Percentiles rank a stretch among this genome's conserved stretches.
Conservation (phyloP, 176 grass and related monocot species). For the Aegilops umbellulata region DNA sequence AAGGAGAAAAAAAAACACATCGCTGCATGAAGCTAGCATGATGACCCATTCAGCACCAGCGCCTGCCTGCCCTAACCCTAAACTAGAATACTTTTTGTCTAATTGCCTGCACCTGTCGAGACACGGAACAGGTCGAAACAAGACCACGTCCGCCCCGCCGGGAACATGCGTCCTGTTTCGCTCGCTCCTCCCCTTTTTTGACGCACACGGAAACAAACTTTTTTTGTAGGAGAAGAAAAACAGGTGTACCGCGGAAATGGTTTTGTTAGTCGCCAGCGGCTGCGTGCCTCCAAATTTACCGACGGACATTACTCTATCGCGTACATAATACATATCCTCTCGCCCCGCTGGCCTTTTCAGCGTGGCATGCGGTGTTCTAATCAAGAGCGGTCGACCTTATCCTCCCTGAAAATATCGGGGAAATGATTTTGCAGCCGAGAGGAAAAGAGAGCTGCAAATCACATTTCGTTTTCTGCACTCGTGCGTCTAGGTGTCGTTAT, state of each 20-base stretch:
- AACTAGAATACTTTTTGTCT: neutral
- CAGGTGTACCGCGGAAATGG: slow-evolving; percentile 16
- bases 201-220: neutral
- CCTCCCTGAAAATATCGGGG: neutral
- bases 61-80: neutral
- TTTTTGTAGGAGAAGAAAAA: neutral
- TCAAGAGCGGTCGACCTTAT: slow-evolving; percentile 21
- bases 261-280: slow-evolving; percentile 9
- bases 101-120: neutral
- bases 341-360: slow-evolving; percentile 9
- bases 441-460: neutral
- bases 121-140: slow-evolving; percentile 8
- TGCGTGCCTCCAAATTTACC: slow-evolving; percentile 30
- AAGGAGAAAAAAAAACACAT: neutral
- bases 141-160: neutral
- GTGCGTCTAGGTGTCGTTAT: too few species aligned
- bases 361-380: slow-evolving; percentile 25
- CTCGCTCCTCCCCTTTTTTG: neutral
- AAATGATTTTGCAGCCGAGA: neutral
- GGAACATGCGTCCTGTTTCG: slow-evolving; percentile 38
- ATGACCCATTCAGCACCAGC: neutral
- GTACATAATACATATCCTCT: neutral
- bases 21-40: neutral
- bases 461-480: neutral
- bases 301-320: slow-evolving; percentile 19